Conservation (phyloP, 495 filamentous ascomycete species). For the Podospora sp. region DNA sequence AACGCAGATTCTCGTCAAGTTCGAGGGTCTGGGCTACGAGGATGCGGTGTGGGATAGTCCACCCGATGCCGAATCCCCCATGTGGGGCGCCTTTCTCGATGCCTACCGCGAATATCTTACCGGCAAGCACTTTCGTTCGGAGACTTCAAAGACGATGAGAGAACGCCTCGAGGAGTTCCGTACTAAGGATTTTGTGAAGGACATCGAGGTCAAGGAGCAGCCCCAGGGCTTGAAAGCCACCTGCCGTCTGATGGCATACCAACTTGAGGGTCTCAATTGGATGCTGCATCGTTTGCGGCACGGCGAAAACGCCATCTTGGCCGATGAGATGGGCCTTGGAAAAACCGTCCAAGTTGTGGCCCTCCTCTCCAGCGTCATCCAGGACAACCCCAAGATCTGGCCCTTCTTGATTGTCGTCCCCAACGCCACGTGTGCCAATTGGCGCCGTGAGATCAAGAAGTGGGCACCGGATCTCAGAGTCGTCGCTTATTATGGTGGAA, state of each 20-base stretch:
- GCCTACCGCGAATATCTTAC: slow-evolving; percentile 85
- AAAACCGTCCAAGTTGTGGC: slow-evolving; percentile 96
- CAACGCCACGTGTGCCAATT: slow-evolving; percentile 93
- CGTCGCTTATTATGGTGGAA: slow-evolving; percentile 85
- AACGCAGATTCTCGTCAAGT: slow-evolving; percentile 77
- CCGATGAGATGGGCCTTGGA: slow-evolving; percentile 98
- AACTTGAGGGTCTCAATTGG: slow-evolving; percentile 94
- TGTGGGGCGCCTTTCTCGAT: slow-evolving; percentile 77
- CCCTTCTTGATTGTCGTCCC: slow-evolving; percentile 93
- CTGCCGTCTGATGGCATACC: slow-evolving; percentile 82
- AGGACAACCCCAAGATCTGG: slow-evolving; percentile 75
- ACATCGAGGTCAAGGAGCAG: slow-evolving; percentile 70
- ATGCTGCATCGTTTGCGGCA: slow-evolving; percentile 88
- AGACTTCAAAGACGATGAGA: slow-evolving; percentile 57
- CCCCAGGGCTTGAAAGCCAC: slow-evolving; percentile 74
- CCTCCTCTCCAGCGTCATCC: slow-evolving; percentile 74
- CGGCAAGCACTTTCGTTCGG: slow-evolving; percentile 65
- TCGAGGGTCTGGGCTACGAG: slow-evolving; percentile 92
- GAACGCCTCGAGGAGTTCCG: slow-evolving; percentile 65
- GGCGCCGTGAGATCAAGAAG: slow-evolving; percentile 92
- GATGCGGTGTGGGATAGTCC: slow-evolving; percentile 88
- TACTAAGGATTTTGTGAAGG: slow-evolving; percentile 61
- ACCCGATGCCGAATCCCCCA: slow-evolving; percentile 66
- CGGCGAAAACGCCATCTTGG: slow-evolving; percentile 85
- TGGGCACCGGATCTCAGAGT: slow-evolving; percentile 88